Percentiles rank a stretch among this genome's conserved stretches.
Evolutionary conservation across 805 yeast genomes (phyloP).

Genomic region (Cyberlindnera suaveolens): DNA sequence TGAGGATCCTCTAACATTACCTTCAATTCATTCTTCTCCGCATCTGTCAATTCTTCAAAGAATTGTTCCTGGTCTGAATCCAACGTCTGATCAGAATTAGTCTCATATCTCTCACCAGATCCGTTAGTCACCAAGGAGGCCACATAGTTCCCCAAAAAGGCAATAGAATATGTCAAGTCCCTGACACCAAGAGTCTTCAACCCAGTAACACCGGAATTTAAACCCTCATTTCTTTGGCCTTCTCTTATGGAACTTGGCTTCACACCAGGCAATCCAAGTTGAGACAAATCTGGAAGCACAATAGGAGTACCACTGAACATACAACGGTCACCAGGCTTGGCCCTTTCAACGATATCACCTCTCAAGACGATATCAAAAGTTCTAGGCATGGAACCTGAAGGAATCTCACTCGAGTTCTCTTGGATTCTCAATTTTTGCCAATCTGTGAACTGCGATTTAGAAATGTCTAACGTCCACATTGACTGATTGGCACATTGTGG

Average conservation of each 20-base stretch:
- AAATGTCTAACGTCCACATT: conserved; percentile 76
- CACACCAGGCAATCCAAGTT: conserved; percentile 90
- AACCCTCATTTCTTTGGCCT: conserved; percentile 48
- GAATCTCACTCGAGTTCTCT: conserved; percentile 94
- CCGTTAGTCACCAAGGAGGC: conserved; percentile 45
- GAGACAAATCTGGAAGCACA: conserved; percentile 91
- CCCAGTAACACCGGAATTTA: conserved; percentile 84
- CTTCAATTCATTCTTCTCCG: conserved; percentile 79
- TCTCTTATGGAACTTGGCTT: conserved; percentile 81
- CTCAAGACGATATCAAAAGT: conserved; percentile 87
- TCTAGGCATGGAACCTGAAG: conserved; percentile 98
- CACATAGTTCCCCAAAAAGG: conserved; percentile 89
- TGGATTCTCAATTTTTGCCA: conserved; percentile 97
- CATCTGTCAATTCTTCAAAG: conserved; percentile 67
- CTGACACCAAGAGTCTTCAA: conserved; percentile 81
- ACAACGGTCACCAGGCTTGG: conserved; percentile 96
- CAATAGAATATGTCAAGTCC: conserved; percentile 85
- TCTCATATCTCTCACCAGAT: conserved; percentile 32
- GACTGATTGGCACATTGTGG: conserved; percentile 84
- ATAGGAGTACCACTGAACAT: conserved; percentile 91
- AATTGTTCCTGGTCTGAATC: conserved; percentile 77
- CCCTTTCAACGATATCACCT: conserved; percentile 92
- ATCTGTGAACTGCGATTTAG: conserved; percentile 83
- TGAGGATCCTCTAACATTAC: conserved; percentile 88
- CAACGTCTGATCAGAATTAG: conserved; percentile 31